These are phyloP conservation scores for Colletotrichum liriopes DNA, from an alignment of 2,329 filamentous ascomycete species.

Conservation along the genomic window DNA sequence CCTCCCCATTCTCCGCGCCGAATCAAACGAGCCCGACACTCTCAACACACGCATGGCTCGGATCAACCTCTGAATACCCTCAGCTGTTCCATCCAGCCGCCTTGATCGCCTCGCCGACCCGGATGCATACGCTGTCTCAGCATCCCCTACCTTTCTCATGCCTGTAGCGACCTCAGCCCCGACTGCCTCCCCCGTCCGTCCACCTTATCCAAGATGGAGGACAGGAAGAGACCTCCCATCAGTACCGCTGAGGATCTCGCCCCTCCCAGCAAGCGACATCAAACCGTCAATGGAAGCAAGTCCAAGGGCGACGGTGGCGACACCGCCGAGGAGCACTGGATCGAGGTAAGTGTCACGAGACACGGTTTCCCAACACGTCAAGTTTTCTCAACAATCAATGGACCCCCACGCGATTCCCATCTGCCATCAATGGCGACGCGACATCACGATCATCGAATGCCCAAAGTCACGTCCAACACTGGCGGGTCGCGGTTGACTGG, in stretches of 20 bases:
- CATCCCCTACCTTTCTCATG: constrained; percentile 76
- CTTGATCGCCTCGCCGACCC: constrained; percentile 27
- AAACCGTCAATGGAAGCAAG: constrained; percentile 83
- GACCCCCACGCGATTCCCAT: constrained; percentile 37
- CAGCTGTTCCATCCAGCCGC: constrained; percentile 15
- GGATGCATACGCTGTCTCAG: constrained; percentile 38
- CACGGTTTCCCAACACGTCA: constrained; percentile 45
- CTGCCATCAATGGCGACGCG: constrained; percentile 40
- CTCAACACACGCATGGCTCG: constrained; percentile 35
- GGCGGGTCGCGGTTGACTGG: constrained; percentile 41
- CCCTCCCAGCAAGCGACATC: constrained; percentile 90
- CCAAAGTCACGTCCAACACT: constrained; percentile 37
- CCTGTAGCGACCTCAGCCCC: constrained; percentile 81
- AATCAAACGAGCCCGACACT: constrained; percentile 33
- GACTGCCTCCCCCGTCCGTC: constrained; percentile 81
- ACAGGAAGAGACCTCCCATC: constrained; percentile 95
- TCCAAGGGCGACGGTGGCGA: constrained; percentile 70
- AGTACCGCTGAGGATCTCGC: constrained; percentile 85
- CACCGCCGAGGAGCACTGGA: constrained; percentile 73
- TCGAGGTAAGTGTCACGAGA: constrained; percentile 74
- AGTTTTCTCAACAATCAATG: constrained; percentile 45
- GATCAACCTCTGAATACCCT: constrained; percentile 26
- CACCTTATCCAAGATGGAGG: constrained; percentile 96
- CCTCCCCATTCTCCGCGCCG: constrained; percentile 28
- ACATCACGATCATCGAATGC: constrained; percentile 41